Conservation (phyloP, 202 grass and related monocot genomes). For the Hordeum pubiflorum region DNA sequence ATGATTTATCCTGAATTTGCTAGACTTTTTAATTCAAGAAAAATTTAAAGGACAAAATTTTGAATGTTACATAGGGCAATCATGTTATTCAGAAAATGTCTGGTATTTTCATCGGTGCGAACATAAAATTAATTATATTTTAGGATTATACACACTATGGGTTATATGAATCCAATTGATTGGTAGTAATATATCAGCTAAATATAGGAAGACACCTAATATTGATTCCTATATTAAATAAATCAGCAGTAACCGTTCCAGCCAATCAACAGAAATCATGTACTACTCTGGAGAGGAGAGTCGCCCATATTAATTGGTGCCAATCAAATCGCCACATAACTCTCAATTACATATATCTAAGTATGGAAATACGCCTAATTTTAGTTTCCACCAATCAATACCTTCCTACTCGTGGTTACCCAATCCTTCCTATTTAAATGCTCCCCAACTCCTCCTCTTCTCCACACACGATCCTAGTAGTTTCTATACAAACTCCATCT, state of each 20-base stretch:
- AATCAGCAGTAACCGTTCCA: background rate
- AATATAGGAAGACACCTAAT: background rate
- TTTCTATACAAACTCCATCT: background rate
- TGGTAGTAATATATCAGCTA: background rate
- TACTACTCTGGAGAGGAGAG: background rate
- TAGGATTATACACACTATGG: background rate
- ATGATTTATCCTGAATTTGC: too few species aligned
- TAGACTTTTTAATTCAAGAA: too few species aligned
- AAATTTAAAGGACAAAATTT: too few species aligned
- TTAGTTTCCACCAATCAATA: background rate
- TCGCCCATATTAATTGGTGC: background rate
- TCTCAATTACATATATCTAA: background rate
- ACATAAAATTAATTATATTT: too few species aligned
- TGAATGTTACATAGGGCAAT: too few species aligned
- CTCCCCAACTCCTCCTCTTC: background rate
- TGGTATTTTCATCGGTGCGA: too few species aligned
- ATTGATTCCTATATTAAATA: background rate
- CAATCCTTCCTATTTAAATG: background rate
- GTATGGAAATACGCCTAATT: background rate
- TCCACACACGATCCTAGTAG: background rate
- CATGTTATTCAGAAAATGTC: too few species aligned
- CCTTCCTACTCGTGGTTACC: background rate
- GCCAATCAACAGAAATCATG: background rate
- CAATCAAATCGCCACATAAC: background rate
- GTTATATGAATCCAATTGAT: background rate